These are phyloP conservation scores for Calonectria pseudoreteaudii DNA, from an alignment of 2,329 filamentous ascomycete genomes.

Conservation along the genomic window DNA sequence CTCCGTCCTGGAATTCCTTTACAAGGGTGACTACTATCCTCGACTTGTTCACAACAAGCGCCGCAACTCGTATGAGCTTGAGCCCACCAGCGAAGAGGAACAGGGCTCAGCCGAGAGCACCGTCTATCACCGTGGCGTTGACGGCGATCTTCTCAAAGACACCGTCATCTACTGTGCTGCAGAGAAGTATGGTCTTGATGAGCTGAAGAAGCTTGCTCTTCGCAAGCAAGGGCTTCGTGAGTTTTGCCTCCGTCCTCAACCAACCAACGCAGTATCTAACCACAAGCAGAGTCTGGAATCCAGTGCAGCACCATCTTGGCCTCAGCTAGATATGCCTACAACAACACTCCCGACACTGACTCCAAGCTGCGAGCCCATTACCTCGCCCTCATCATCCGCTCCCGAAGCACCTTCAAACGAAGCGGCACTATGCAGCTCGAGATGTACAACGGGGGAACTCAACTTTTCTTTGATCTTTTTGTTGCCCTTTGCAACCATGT, in stretches of 20 bases:
- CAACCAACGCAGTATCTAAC: constrained; percentile 21
- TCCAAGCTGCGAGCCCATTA: constrained; percentile 94
- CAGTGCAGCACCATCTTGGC: constrained; percentile 86
- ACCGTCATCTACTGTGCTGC: constrained; percentile 93
- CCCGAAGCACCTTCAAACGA: constrained; percentile 88
- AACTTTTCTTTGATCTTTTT: constrained; percentile 93
- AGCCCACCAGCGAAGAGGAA: constrained; percentile 65
- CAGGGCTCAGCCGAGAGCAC: constrained; percentile 69
- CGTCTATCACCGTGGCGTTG: constrained; percentile 74
- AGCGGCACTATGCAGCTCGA: constrained; percentile 96
- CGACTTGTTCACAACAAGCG: constrained; percentile 85
- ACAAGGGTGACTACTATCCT: constrained; percentile 94
- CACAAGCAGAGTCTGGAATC: constrained; percentile 74
- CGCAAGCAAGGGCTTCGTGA: constrained; percentile 88
- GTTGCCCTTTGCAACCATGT: constrained; percentile 94
- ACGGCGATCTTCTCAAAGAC: constrained; percentile 82
- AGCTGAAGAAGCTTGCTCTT: constrained; percentile 85
- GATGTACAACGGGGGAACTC: constrained; percentile 86
- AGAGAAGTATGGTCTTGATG: constrained; percentile 84
- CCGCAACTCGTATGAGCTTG: constrained; percentile 84
- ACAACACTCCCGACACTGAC: constrained; percentile 88
- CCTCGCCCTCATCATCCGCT: constrained; percentile 90
- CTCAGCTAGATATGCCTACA: constrained; percentile 90
- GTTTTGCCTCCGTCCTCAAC: constrained; percentile 43
- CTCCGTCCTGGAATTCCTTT: constrained; percentile 89